Evolutionary conservation across 108 stramenopile species (phyloP).

Genomic region (Cyclotella sp.): DNA sequence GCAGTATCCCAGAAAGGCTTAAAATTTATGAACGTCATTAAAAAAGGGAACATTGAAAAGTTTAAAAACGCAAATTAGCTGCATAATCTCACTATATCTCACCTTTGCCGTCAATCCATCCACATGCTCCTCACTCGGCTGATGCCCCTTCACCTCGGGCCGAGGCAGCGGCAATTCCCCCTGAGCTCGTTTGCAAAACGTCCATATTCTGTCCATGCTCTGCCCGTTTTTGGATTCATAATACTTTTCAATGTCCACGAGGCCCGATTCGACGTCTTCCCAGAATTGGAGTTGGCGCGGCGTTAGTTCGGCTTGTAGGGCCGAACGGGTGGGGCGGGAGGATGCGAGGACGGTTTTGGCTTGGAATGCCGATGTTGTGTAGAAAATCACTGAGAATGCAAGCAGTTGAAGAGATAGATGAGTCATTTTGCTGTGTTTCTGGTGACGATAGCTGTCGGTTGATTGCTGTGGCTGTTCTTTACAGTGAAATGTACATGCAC

Average conservation of each 20-base stretch:
- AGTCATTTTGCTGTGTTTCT: no score
- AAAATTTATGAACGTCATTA: neutral
- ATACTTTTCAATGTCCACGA: constrained; percentile 71
- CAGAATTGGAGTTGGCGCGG: constrained; percentile 88
- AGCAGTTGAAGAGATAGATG: no score
- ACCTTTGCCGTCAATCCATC: constrained; percentile 85
- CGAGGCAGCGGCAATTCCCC: constrained; percentile 61
- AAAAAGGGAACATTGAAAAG: no score
- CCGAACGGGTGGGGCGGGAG: neutral
- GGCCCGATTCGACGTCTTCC: constrained; percentile 82
- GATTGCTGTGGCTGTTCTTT: no score
- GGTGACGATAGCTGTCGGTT: no score
- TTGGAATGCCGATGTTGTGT: no score
- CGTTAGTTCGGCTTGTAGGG: constrained; percentile 47
- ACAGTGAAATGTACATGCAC: no score
- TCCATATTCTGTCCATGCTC: constrained; percentile 70
- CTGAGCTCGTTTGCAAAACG: constrained; percentile 66
- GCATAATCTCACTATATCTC: neutral
- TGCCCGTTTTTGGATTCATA: constrained; percentile 59
- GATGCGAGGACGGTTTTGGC: neutral
- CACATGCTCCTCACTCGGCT: constrained; percentile 91
- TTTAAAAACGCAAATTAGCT: no score
- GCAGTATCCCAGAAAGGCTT: constrained; percentile 83
- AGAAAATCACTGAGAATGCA: no score
- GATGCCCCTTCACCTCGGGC: constrained; percentile 61